Percentiles rank a stretch among this genome's conserved stretches.
Conservation (phyloP, 1,284 basidiomycete species). For the Fomes fomentarius region DNA sequence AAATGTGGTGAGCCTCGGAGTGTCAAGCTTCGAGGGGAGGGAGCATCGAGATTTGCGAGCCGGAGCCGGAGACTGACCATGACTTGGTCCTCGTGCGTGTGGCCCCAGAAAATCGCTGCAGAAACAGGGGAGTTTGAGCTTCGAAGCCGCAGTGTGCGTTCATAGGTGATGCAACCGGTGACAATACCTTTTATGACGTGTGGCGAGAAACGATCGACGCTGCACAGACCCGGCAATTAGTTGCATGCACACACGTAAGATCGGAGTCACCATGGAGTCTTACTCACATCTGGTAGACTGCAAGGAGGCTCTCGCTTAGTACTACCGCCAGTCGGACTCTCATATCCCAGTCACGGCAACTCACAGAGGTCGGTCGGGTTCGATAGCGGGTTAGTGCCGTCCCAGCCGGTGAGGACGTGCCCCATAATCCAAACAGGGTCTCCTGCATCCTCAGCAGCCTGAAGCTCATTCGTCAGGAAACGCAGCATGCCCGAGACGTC, state of each 20-base stretch:
- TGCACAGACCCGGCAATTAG: slow-evolving; percentile 36
- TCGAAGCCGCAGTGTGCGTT: not conserved
- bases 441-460: slow-evolving; percentile 72
- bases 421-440: slow-evolving; percentile 82
- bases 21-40: not conserved
- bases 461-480: slow-evolving; percentile 82
- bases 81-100: slow-evolving; percentile 82
- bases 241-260: slow-evolving; percentile 25
- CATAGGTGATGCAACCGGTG: not conserved
- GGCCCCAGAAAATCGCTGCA: slow-evolving; percentile 77
- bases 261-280: not conserved
- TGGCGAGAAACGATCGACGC: slow-evolving; percentile 77
- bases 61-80: slow-evolving; percentile 58
- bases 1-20: not conserved
- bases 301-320: slow-evolving; percentile 1
- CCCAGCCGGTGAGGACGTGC: slow-evolving; percentile 80
- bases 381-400: slow-evolving; percentile 62
- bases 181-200: slow-evolving; percentile 77
- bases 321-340: not conserved
- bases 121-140: slow-evolving; percentile 4
- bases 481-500: slow-evolving; percentile 78
- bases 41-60: too few relatives aligned
- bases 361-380: slow-evolving; percentile 71
- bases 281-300: slow-evolving; percentile 75
- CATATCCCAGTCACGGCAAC: slow-evolving; percentile 27